These are phyloP conservation scores for Auricularia sp. DNA, from an alignment of 768 basidiomycete species.

Conservation along the genomic window DNA sequence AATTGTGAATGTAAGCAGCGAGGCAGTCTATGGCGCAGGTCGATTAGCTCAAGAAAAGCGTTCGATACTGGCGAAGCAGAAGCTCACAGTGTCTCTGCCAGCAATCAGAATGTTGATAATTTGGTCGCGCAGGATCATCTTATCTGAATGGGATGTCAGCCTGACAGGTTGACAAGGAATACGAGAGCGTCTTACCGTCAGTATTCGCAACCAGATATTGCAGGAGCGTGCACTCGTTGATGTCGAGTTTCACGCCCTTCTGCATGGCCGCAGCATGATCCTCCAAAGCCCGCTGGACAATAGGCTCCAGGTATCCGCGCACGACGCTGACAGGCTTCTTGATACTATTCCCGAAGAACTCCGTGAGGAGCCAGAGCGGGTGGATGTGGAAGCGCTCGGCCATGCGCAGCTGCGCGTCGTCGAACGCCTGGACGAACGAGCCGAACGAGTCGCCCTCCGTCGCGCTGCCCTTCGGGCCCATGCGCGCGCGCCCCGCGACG, in stretches of 20 bases:
- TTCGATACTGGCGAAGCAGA: not conserved
- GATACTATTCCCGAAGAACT: conserved; percentile 30
- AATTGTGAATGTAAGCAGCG: conserved; percentile 54
- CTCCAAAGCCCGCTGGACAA: conserved; percentile 43
- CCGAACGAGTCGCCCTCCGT: conserved; percentile 48
- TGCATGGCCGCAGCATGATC: conserved; percentile 28
- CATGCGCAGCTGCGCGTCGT: conserved; percentile 27
- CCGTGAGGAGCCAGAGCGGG: conserved; percentile 32
- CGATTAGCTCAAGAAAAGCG: conserved; percentile 3
- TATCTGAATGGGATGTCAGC: conserved; percentile 32
- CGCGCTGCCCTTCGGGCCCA: conserved; percentile 51
- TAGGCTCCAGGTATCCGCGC: conserved; percentile 45
- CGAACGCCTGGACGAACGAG: conserved; percentile 37
- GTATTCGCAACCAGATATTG: conserved; percentile 59
- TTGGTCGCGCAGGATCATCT: conserved; percentile 60
- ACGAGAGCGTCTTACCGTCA: conserved; percentile 33
- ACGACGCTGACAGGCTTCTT: conserved; percentile 25
- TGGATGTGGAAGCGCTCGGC: conserved; percentile 27
- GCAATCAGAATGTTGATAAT: conserved; percentile 69
- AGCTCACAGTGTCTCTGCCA: conserved; percentile 61
- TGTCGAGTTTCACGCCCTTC: conserved; percentile 25
- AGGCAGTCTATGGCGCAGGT: conserved; percentile 42
- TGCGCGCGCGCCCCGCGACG: conserved; percentile 30
- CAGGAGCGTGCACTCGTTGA: conserved; percentile 51
- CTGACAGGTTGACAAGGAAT: not conserved